Base-by-base conservation (phyloP, 805 yeast species). In the Candida pseudofarinosa region DNA sequence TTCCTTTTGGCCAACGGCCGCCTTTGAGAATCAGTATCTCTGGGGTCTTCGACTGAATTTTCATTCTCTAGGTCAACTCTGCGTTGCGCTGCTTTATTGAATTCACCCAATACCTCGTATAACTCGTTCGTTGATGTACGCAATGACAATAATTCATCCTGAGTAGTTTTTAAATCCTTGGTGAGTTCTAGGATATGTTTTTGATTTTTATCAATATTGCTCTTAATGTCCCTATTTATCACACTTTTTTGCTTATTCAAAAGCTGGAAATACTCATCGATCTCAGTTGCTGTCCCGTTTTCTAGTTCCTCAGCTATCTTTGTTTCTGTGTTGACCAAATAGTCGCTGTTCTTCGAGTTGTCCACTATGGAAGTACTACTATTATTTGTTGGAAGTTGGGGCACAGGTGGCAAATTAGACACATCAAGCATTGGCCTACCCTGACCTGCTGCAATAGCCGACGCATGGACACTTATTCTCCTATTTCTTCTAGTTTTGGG, bases 231-330 rank as follows among this genome's bases (percentile, higher is more conserved):
- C 19, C 66, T 65, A 15, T 76, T 76, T 33, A 85, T 76, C 35
- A 73, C 58, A 3, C 64, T 57, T 33, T 78, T 74, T 49, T 83
- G 70, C 33, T 69, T 65, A 1, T 62, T 54, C 48, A 86, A 64
- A 40, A 73, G 74, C 15, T 77, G 73, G 45, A 82, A 79, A 60
- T 84, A 85, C 42, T 77, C 79, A 52, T 85, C 89, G 28, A 87
- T 83, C 46, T 82, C 85, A 1, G 78, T 62, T 2, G 90, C 91
- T 4, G 84, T 77, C 1, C 88, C 87, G 47, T 79, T 76, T 8
- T 79, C 67, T 46, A 87, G 58, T 42, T 79, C 76, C 7, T 48
- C 48, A 16, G 49, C 44, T 23, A 69, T 60, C 43, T 53, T 53
- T 2, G 42, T 42, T 37, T 45, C 50, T 15, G 50, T 48, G 17